These are phyloP conservation scores for Thielaviopsis euricoi DNA, from an alignment of 2,329 filamentous ascomycete genomes.

Conservation along the genomic window DNA sequence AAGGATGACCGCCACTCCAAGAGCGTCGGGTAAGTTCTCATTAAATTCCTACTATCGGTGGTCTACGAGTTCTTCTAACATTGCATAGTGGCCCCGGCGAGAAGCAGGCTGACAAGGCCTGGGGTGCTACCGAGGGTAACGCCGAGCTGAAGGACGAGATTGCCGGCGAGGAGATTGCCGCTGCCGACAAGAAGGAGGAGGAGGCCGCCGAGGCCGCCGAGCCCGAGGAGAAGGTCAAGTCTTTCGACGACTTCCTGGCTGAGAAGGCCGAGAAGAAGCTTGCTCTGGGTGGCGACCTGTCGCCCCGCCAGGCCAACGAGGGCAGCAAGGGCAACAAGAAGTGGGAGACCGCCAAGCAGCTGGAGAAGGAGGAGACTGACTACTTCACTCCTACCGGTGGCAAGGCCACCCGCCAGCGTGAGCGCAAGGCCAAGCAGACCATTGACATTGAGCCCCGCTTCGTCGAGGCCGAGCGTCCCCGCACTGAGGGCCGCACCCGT, in stretches of 20 bases:
- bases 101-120: slow-evolving; percentile 78
- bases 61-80: slow-evolving; percentile 14
- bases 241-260: slow-evolving; percentile 76
- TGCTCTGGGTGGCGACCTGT: slow-evolving; percentile 44
- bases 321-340: slow-evolving; percentile 78
- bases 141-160: slow-evolving; percentile 84
- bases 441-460: slow-evolving; percentile 78
- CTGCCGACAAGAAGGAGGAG: slow-evolving; percentile 61
- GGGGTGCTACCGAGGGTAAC: slow-evolving; percentile 68
- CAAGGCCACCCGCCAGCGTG: slow-evolving; percentile 73
- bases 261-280: slow-evolving; percentile 58
- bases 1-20: slow-evolving; percentile 40
- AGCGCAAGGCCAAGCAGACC: slow-evolving; percentile 81
- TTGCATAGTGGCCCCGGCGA: slow-evolving; percentile 44
- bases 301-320: slow-evolving; percentile 84
- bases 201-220: slow-evolving; percentile 34
- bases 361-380: slow-evolving; percentile 50
- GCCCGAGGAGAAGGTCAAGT: slow-evolving; percentile 75
- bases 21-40: slow-evolving; percentile 27
- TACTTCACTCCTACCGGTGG: slow-evolving; percentile 60
- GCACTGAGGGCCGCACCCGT: slow-evolving; percentile 31
- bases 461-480: slow-evolving; percentile 50
- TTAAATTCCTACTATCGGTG: background rate
- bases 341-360: slow-evolving; percentile 70
- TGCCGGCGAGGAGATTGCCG: slow-evolving; percentile 76